Conservation (phyloP, 768 basidiomycete species). For the Mycena rosella region DNA sequence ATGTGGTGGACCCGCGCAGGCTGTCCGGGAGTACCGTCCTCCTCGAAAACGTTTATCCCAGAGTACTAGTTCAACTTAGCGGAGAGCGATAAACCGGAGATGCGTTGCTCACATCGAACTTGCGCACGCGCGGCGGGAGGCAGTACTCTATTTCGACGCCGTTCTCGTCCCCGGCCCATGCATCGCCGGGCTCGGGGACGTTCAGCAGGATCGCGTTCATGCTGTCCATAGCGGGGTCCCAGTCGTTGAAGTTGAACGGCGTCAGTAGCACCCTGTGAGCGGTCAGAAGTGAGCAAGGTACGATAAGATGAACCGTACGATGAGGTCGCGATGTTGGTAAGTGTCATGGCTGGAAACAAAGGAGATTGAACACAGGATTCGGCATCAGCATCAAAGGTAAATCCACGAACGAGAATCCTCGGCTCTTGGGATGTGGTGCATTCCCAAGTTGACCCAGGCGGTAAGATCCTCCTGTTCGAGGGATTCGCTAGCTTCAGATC, state of each 20-base stretch:
- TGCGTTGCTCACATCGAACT: slow-evolving; percentile 41
- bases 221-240: slow-evolving; percentile 71
- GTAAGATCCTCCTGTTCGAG: slow-evolving; percentile 76
- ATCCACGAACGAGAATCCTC: slow-evolving; percentile 62
- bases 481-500: slow-evolving; percentile 52
- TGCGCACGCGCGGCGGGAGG: slow-evolving; percentile 42
- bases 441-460: slow-evolving; percentile 76
- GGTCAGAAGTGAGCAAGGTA: too few relatives aligned
- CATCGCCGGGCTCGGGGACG: slow-evolving; percentile 53
- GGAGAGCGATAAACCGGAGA: too few relatives aligned
- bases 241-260: slow-evolving; percentile 76
- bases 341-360: slow-evolving; percentile 57
- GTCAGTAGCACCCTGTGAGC: slow-evolving; percentile 64
- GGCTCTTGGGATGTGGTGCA: slow-evolving; percentile 75
- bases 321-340: slow-evolving; percentile 67
- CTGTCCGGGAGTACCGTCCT: slow-evolving; percentile 30
- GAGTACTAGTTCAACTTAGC: slow-evolving; percentile 14
- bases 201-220: slow-evolving; percentile 64
- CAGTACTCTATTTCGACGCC: slow-evolving; percentile 54
- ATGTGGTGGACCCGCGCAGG: slow-evolving; percentile 24
- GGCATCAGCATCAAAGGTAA: neutral
- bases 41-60: slow-evolving; percentile 27
- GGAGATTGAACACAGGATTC: too few relatives aligned
- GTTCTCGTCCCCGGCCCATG: slow-evolving; percentile 63
- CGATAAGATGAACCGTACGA: slow-evolving; percentile 49